These are phyloP conservation scores for Dothistroma septosporum DNA, from an alignment of 2,329 filamentous ascomycete species.

Conservation along the genomic window DNA sequence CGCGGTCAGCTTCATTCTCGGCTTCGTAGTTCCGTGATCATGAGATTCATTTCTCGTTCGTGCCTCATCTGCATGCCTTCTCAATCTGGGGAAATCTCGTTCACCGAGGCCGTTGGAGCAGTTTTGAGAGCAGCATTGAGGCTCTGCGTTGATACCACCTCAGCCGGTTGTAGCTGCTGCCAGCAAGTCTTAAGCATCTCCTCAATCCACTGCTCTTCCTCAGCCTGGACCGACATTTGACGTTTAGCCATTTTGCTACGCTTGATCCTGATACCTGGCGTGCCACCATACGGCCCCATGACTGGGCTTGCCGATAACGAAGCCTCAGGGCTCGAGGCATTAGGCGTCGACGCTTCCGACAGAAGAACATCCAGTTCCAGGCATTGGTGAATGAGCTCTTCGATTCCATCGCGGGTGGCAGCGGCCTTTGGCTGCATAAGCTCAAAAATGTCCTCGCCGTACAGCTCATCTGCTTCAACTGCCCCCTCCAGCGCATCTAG, in stretches of 20 bases:
- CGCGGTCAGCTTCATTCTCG: not conserved
- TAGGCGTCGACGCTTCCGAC: conserved; percentile 26
- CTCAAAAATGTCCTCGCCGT: conserved; percentile 43
- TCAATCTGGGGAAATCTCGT: conserved; percentile 24
- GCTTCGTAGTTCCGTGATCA: not conserved
- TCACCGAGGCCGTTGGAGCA: conserved; percentile 18
- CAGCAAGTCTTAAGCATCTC: conserved; percentile 43
- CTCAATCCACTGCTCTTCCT: conserved; percentile 43
- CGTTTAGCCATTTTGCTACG: conserved; percentile 44
- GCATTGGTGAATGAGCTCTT: conserved; percentile 45
- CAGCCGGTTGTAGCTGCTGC: conserved; percentile 31
- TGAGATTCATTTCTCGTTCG: not conserved
- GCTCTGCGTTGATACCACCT: conserved; percentile 14
- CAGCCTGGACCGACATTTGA: conserved; percentile 42
- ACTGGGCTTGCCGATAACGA: conserved; percentile 21
- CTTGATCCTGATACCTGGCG: conserved; percentile 35
- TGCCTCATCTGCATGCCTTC: not conserved
- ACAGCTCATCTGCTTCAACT: conserved; percentile 42
- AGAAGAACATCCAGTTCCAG: conserved; percentile 39
- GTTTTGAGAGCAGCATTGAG: conserved; percentile 25
- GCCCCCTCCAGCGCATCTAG: conserved; percentile 42
- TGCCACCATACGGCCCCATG: conserved; percentile 26
- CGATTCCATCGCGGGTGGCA: conserved; percentile 42
- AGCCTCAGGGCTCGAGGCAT: conserved; percentile 22
- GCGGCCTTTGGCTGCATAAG: conserved; percentile 43